Evolutionary conservation across 495 filamentous ascomycete genomes (phyloP), one percentile per base, ranked within the genome.

Genomic region (Daldinia vernicosa): DNA sequence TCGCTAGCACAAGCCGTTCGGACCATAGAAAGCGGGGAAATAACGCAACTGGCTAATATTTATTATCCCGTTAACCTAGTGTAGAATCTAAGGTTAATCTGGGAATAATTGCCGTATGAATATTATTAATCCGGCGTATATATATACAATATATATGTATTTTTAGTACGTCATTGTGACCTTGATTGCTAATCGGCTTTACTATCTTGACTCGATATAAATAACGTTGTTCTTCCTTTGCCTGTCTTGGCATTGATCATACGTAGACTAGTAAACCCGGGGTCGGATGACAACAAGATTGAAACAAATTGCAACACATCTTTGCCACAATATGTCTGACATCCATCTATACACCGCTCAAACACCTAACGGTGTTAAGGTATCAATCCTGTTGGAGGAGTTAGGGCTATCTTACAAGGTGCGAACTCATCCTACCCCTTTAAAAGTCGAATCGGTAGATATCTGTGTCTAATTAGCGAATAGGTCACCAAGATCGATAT

Each of bases 321-420:
- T 69, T 54, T 30, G 53, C 5, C 26, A 28, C 63, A 73, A 64
- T 0, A 77, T 77, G 75, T 68, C 75, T 50, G 74, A 82, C 51
- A 82, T 85, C 63, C 79, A 82, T 61, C 74, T 85, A n/a, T 85
- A 87, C 75, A 88, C 84, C 28, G 80, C 84, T 0, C 83, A 86
- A 75, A 92, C 90, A 8, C 90, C 90, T 26, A 93, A 92, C 76
- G 90, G 90, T 63, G 86, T 89, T 78, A 97, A 97, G 77, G 87
- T 95, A 74, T 93, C 92, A 58, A 97, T 97, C 72, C 86, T 92
- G 0, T 83, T 98, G n/a, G 93, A 97, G 80, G 94, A 97, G 81
- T 85, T 97, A 0, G 89, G 88, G 4, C 71, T 93, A 19, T 84
- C 89, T 45, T 95, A 93, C 70, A 84, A 88, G 73, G 81, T 79